phyloP scores from a whole-genome alignment of 257 asterid genomes.

The Dorcoceras hygrometricum region DNA sequence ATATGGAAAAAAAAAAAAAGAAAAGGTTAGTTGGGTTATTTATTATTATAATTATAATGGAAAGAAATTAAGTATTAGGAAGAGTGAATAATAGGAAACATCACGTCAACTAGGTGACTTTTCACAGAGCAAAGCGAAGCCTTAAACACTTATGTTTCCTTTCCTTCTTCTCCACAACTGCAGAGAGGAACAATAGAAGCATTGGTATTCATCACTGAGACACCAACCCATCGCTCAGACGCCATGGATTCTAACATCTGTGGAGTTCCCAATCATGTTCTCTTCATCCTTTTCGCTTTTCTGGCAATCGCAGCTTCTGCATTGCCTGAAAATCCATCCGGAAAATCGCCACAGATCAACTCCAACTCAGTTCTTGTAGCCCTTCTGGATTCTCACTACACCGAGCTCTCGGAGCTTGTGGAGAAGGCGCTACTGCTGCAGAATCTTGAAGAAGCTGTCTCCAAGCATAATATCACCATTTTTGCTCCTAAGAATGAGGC shows the following conservation, averaged over 20 bases:
- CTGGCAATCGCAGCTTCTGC: conserved; percentile 34
- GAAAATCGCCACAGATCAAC: conserved; percentile 44
- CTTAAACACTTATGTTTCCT: too few relatives aligned
- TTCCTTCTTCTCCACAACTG: background rate
- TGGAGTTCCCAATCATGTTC: conserved; percentile 45
- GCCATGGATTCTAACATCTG: conserved; percentile 90
- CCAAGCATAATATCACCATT: conserved; percentile 74
- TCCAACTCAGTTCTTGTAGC: conserved; percentile 93
- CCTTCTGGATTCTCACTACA: conserved; percentile 80
- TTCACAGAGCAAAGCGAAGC: conserved; percentile 39
- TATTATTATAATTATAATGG: too few relatives aligned
- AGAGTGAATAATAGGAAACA: too few relatives aligned
- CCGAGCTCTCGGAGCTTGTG: conserved; percentile 86
- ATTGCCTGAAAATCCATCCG: conserved; percentile 49
- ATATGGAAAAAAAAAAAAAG: too few relatives aligned
- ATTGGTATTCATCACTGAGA: conserved; percentile 21
- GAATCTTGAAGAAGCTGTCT: conserved; percentile 74
- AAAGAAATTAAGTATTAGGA: too few relatives aligned
- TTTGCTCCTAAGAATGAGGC: conserved; percentile 93
- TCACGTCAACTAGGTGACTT: background rate
- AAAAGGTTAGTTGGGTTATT: too few relatives aligned
- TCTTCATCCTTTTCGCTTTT: conserved; percentile 26
- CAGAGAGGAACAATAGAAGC: background rate
- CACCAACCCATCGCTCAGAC: conserved; percentile 30
- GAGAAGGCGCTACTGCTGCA: conserved; percentile 86